Percentiles rank a stretch among this genome's conserved stretches.
These are phyloP conservation scores for Cladophialophora carrionii DNA, from an alignment of 2,329 filamentous ascomycete genomes.

Conservation along the genomic window DNA sequence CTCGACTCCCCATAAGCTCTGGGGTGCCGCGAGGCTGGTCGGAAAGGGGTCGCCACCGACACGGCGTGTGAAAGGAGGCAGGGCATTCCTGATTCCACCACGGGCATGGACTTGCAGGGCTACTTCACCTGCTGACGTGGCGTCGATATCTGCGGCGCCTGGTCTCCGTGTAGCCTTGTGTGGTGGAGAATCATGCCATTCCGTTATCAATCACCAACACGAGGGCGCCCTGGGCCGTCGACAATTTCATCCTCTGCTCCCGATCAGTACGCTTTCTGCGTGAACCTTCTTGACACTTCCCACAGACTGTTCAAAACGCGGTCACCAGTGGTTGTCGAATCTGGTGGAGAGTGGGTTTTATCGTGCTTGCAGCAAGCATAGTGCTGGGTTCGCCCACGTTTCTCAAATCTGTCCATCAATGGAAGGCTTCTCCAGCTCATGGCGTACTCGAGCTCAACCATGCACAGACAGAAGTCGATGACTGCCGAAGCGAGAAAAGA, in stretches of 20 bases:
- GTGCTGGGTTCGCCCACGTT: conserved; percentile 16
- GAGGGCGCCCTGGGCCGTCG: neutral
- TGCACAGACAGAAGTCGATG: conserved; percentile 23
- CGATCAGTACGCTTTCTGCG: neutral
- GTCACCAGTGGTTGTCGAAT: conserved; percentile 16
- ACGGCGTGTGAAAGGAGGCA: neutral
- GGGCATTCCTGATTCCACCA: neutral
- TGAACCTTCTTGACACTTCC: neutral
- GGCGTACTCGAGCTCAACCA: conserved; percentile 29
- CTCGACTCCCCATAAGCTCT: neutral
- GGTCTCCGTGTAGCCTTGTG: neutral
- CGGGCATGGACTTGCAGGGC: neutral
- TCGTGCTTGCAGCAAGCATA: conserved; percentile 31
- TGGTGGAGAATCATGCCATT: neutral
- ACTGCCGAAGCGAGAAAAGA: conserved; percentile 24
- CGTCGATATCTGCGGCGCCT: neutral
- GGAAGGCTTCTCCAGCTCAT: conserved; percentile 27
- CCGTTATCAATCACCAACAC: neutral
- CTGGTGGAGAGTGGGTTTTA: conserved; percentile 25
- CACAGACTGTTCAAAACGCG: conserved; percentile 12
- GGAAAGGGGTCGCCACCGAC: neutral
- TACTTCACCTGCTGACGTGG: neutral
- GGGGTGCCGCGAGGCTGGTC: neutral
- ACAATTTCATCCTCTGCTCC: neutral
- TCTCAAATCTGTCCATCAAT: conserved; percentile 14